Base-by-base conservation (phyloP, 805 yeast genomes). In the Schizosaccharomyces octosporus region DNA sequence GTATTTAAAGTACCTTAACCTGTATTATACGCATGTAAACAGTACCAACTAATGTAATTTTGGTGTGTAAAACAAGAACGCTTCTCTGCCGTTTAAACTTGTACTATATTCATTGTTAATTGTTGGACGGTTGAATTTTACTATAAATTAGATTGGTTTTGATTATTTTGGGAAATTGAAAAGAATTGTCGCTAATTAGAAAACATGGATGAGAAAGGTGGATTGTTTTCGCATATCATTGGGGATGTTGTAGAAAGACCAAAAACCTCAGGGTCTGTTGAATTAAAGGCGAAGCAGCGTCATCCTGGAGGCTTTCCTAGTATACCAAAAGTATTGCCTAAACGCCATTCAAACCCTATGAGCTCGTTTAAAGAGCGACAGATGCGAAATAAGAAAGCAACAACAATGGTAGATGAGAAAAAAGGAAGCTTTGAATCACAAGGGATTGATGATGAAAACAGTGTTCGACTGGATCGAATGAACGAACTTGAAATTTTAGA, bases 391-490 rank as follows among this genome's bases (percentile, higher is more conserved):
- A 21, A 31, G 6, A 41, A 36, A 42, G 42, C 19, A 36, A 4
- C 27, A 7, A 9, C 51, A 24, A 9, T 7, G 11, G 11, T 7
- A 19, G 21, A 19, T 3, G 51, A 45, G n/a, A 4, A 24, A 45
- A 45, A 17, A 45, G 51, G 51, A 17, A 15, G 17, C 4, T 45
- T 13, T n/a, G 60, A 57, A 3, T 9, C 21, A 4, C 43, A 42
- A 43, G 61, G 48, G 13, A 65, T 65, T 24, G 54, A 58, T 48
- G 63, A 59, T n/a, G 66, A 65, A 55, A 65, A 65, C 43, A 55
- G 55, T 9, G 63, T 45, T 29, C 61, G 64, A 11, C 61, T 65
- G 2, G 64, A 64, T 31, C 36, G n/a, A 3, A 65, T 65, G 66
- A 21, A 62, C 24, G 41, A 62, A 4, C 61, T 59, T 6, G 66